These are phyloP conservation scores for Amphicarpaea edgeworthii DNA, from an alignment of 306 rosid genomes.

Conservation along the genomic window DNA sequence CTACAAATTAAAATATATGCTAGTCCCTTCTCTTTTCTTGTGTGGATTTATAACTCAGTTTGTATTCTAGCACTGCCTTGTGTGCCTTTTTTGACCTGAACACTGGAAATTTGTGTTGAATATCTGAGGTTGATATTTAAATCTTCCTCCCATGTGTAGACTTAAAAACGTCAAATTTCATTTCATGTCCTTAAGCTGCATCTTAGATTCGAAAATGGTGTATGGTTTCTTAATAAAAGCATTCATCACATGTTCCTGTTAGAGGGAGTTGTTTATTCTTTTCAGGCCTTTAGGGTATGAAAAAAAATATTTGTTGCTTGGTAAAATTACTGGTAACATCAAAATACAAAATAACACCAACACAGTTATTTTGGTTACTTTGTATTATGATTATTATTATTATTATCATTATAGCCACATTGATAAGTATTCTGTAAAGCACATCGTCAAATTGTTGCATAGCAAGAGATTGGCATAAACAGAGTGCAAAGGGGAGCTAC, in stretches of 20 bases:
- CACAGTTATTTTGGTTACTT: background rate
- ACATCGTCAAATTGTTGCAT: background rate
- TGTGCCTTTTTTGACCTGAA: background rate
- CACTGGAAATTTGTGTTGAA: constrained; percentile 20
- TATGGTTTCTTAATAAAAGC: constrained; percentile 14
- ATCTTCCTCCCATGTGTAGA: background rate
- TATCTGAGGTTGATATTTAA: constrained; percentile 22
- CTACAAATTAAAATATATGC: background rate
- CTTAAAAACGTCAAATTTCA: background rate
- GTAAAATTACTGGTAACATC: background rate
- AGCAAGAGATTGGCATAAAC: background rate
- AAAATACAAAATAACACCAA: background rate
- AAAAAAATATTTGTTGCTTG: background rate
- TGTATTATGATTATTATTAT: background rate
- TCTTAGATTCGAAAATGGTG: constrained; percentile 14
- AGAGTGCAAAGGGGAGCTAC: background rate
- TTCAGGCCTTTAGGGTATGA: background rate
- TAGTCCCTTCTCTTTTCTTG: background rate
- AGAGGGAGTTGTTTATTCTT: background rate
- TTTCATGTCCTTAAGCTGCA: constrained; percentile 11
- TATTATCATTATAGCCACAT: background rate
- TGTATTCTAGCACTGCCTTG: background rate
- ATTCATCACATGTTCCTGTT: background rate
- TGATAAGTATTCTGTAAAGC: background rate
- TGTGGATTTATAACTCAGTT: constrained; percentile 7